Percentiles rank a stretch among this genome's conserved stretches.
These are phyloP conservation scores for Candida anutae DNA, from an alignment of 1,139 yeast genomes.

Conservation along the genomic window DNA sequence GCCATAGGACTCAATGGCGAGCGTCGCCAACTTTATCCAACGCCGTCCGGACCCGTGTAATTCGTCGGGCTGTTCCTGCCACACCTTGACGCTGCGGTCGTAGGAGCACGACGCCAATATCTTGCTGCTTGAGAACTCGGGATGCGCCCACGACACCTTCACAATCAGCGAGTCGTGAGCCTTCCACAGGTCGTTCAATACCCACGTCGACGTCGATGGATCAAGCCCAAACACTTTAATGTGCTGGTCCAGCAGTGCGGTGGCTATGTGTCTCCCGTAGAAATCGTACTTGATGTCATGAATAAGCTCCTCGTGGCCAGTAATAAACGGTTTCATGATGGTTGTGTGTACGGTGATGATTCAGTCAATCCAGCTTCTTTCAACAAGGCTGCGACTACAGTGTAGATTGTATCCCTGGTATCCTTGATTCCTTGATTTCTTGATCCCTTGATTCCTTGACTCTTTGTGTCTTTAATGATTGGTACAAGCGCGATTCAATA, in stretches of 20 bases:
- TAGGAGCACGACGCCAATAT: constrained; percentile 82
- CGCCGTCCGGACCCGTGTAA: constrained; percentile 68
- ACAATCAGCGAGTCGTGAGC: constrained; percentile 90
- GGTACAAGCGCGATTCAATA: too few relatives aligned
- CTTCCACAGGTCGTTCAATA: constrained; percentile 78
- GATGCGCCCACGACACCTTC: constrained; percentile 86
- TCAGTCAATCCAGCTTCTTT: too few relatives aligned
- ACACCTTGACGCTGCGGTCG: constrained; percentile 80
- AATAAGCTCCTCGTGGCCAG: constrained; percentile 87
- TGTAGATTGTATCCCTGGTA: too few relatives aligned
- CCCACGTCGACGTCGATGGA: constrained; percentile 55
- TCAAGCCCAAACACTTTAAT: constrained; percentile 78
- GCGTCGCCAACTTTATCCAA: constrained; percentile 68
- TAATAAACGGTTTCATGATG: constrained; percentile 57
- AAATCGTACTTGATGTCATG: constrained; percentile 86
- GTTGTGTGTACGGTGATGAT: not conserved
- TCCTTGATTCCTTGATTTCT: too few relatives aligned
- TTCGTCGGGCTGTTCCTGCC: constrained; percentile 87
- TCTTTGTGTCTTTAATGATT: too few relatives aligned
- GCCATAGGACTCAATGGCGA: constrained; percentile 74
- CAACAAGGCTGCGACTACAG: too few relatives aligned
- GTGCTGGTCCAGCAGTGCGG: constrained; percentile 89
- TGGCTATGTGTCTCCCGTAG: constrained; percentile 84
- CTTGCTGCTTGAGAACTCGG: constrained; percentile 72
- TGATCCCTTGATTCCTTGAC: too few relatives aligned